A percentile compares a stretch with the other conserved stretches of the same genome.
These are phyloP conservation scores for Furculomyces boomerangus DNA, from an alignment of 371 early-diverging fungal species.

Conservation along the genomic window DNA sequence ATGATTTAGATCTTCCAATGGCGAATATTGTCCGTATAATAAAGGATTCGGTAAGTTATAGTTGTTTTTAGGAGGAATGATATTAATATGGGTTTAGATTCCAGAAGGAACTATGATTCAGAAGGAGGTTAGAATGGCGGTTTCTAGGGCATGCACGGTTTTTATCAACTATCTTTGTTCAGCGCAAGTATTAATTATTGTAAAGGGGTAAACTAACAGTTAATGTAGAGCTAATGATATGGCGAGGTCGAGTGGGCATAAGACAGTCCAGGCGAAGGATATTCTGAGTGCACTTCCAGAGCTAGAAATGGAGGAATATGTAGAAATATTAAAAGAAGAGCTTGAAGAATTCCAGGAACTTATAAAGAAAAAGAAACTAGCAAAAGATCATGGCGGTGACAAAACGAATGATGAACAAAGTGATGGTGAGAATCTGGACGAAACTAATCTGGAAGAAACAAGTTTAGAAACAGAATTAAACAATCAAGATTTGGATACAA, in stretches of 20 bases:
- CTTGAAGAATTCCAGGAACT: background rate
- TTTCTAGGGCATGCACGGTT: constrained; percentile 2
- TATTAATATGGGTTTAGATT: too few relatives aligned
- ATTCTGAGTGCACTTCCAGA: background rate
- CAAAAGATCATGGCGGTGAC: too few relatives aligned
- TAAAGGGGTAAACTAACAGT: too few relatives aligned
- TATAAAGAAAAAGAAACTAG: background rate
- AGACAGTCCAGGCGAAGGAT: background rate
- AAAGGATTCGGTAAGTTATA: background rate
- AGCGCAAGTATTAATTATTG: too few relatives aligned
- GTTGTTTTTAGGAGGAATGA: too few relatives aligned
- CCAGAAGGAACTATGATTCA: constrained; percentile 4
- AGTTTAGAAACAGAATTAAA: too few relatives aligned
- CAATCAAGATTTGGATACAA: too few relatives aligned
- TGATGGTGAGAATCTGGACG: too few relatives aligned
- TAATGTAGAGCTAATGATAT: constrained; percentile 3
- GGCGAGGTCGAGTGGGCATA: background rate
- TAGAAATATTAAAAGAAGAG: background rate
- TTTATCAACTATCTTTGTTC: constrained; percentile 4
- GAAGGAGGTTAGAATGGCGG: background rate
- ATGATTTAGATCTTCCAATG: constrained; percentile 2
- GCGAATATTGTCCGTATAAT: background rate
- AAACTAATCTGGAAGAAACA: too few relatives aligned
- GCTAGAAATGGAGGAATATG: constrained; percentile 3
- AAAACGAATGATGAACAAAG: too few relatives aligned